Evolutionary conservation across 2,329 filamentous ascomycete species (phyloP).

Genomic region (Penicillium brevicompactum): DNA sequence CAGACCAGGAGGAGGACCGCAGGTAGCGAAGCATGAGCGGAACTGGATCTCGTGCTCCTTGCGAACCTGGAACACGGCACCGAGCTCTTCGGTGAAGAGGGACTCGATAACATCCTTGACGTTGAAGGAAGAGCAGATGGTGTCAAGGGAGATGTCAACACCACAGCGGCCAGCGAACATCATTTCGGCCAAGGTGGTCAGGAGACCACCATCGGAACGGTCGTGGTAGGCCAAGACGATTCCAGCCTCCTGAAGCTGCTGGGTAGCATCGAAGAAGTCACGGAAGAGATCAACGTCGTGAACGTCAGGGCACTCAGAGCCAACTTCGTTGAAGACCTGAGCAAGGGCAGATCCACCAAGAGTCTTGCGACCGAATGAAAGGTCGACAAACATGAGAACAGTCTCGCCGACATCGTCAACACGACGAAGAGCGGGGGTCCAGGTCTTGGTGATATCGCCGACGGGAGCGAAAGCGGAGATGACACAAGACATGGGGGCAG

Average conservation of each 20-base stretch:
- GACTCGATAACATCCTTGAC: conserved; percentile 69
- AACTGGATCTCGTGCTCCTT: conserved; percentile 83
- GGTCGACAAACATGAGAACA: conserved; percentile 85
- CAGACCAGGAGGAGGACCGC: conserved; percentile 77
- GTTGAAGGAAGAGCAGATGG: conserved; percentile 60
- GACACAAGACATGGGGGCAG: conserved; percentile 85
- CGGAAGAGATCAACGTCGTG: conserved; percentile 77
- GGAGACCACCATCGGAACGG: conserved; percentile 85
- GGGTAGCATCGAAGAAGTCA: conserved; percentile 89
- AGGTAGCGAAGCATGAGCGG: conserved; percentile 86
- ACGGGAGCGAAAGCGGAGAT: conserved; percentile 90
- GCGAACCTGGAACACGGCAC: conserved; percentile 92
- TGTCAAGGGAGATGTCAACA: conserved; percentile 80
- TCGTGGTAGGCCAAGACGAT: conserved; percentile 94
- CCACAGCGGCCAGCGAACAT: conserved; percentile 96
- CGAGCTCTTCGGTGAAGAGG: conserved; percentile 95
- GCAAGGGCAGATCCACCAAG: conserved; percentile 90
- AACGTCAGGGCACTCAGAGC: conserved; percentile 82
- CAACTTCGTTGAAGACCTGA: conserved; percentile 84
- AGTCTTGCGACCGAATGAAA: conserved; percentile 76
- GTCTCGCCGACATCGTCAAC: conserved; percentile 87
- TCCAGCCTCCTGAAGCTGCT: conserved; percentile 65
- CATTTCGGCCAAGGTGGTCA: conserved; percentile 93
- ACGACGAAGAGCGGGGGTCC: conserved; percentile 86
- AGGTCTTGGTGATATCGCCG: conserved; percentile 78